A percentile compares a stretch with the other conserved stretches of the same genome.
These are phyloP conservation scores for Chenopodium formosanum DNA, from an alignment of 148 eudicot species.

Conservation along the genomic window DNA sequence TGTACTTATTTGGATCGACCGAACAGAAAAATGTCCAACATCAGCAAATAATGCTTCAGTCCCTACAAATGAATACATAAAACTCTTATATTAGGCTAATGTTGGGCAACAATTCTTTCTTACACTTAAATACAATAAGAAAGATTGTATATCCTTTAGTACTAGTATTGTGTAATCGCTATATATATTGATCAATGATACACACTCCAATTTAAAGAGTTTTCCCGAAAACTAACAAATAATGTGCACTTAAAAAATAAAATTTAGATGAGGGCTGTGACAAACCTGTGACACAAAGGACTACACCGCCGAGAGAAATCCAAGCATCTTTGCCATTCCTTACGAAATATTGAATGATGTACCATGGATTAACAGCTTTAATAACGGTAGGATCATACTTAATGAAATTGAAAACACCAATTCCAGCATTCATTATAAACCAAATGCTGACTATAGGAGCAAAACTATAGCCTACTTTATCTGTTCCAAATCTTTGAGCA, in stretches of 20 bases:
- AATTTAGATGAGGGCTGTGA: not conserved
- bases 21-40: conserved; percentile 45
- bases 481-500: conserved; percentile 47
- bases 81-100: not conserved
- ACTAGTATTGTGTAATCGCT: too few species aligned
- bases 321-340: conserved; percentile 42
- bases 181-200: too few species aligned
- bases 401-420: conserved; percentile 44
- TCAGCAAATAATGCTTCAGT: conserved; percentile 52
- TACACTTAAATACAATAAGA: too few species aligned
- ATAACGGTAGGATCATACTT: conserved; percentile 36
- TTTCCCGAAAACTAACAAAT: too few species aligned
- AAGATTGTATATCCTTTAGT: too few species aligned
- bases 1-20: conserved; percentile 44
- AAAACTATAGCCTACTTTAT: conserved; percentile 51
- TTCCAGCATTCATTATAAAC: conserved; percentile 32
- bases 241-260: too few species aligned
- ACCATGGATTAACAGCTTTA: conserved; percentile 42
- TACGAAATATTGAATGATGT: conserved; percentile 35
- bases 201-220: too few species aligned
- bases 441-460: conserved; percentile 48
- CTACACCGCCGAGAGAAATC: conserved; percentile 45
- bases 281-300: conserved; percentile 39
- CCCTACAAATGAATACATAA: conserved; percentile 18
- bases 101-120: too few species aligned